phyloP scores from a whole-genome alignment of 371 early-diverging fungal genomes.

The Apophysomyces trapeziformis region DNA sequence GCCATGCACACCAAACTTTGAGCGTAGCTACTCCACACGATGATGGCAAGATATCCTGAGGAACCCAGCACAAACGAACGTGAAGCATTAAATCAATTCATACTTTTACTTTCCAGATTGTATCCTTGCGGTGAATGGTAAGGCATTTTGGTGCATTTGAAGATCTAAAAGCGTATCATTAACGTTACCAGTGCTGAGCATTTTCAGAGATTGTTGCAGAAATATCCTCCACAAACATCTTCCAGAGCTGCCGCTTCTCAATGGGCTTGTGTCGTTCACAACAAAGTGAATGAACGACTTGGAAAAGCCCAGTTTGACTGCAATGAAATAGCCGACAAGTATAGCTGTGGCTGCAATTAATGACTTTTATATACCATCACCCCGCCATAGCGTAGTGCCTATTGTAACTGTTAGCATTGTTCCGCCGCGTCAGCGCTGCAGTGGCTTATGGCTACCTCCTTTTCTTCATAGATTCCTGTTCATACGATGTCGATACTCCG shows the following conservation, averaged over 20 bases:
- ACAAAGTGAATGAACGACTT: conserved; percentile 93
- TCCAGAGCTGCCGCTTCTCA: conserved; percentile 79
- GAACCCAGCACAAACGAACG: conserved; percentile 84
- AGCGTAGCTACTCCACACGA: conserved; percentile 89
- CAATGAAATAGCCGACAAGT: conserved; percentile 77
- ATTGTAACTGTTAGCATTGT: no score
- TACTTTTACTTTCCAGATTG: conserved; percentile 84
- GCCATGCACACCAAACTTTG: background rate
- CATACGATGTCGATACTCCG: background rate
- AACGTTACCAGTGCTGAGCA: conserved; percentile 75
- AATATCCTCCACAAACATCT: conserved; percentile 86
- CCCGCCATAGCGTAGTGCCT: no score
- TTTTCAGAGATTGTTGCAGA: conserved; percentile 78
- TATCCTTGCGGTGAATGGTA: conserved; percentile 99
- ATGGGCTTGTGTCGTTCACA: conserved; percentile 97
- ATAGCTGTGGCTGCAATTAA: conserved; percentile 85
- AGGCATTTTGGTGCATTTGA: conserved; percentile 6
- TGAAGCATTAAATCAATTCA: conserved; percentile 77
- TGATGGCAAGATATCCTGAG: conserved; percentile 93
- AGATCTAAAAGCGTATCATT: background rate
- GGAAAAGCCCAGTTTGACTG: conserved; percentile 94
- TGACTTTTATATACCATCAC: no score
- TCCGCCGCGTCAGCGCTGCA: no score
- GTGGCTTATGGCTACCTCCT: no score
- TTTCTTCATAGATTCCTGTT: background rate